A percentile compares a stretch with the other conserved stretches of the same genome.
phyloP scores from a whole-genome alignment of 2,329 filamentous ascomycete genomes.

The Colletotrichum coccodes region DNA sequence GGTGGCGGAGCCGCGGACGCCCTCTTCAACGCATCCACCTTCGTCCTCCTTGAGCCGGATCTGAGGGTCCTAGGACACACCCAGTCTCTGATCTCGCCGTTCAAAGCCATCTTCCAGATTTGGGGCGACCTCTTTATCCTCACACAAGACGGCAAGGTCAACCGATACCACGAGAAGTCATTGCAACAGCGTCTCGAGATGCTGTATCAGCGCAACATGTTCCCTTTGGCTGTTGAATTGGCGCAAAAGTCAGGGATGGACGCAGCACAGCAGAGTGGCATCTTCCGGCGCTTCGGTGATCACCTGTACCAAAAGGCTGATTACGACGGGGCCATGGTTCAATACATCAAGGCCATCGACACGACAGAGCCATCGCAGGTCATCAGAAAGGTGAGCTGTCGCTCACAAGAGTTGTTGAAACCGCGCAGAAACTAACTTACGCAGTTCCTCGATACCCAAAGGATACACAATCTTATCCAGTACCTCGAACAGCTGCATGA shows the following conservation, averaged over 20 bases:
- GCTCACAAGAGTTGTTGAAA: neutral
- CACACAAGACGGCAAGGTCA: slow-evolving; percentile 90
- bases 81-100: slow-evolving; percentile 83
- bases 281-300: slow-evolving; percentile 94
- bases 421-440: slow-evolving; percentile 39
- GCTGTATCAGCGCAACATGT: slow-evolving; percentile 93
- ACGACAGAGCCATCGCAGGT: slow-evolving; percentile 96
- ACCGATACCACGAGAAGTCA: slow-evolving; percentile 89
- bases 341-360: slow-evolving; percentile 95
- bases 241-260: slow-evolving; percentile 90
- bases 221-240: slow-evolving; percentile 89
- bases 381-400: slow-evolving; percentile 80
- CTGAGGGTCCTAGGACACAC: slow-evolving; percentile 90
- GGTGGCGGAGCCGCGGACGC: slow-evolving; percentile 76
- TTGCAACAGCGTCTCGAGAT: slow-evolving; percentile 93
- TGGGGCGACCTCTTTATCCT: slow-evolving; percentile 96
- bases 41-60: slow-evolving; percentile 92
- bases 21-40: slow-evolving; percentile 86
- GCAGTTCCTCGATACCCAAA: slow-evolving; percentile 93
- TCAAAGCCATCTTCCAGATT: slow-evolving; percentile 82
- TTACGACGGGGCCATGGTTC: slow-evolving; percentile 98
- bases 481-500: slow-evolving; percentile 97
- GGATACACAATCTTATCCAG: slow-evolving; percentile 96
- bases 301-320: slow-evolving; percentile 94
- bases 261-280: slow-evolving; percentile 83